Evolutionary conservation across 805 yeast species (phyloP).

Genomic region (Suhomyces xylopsoci): DNA sequence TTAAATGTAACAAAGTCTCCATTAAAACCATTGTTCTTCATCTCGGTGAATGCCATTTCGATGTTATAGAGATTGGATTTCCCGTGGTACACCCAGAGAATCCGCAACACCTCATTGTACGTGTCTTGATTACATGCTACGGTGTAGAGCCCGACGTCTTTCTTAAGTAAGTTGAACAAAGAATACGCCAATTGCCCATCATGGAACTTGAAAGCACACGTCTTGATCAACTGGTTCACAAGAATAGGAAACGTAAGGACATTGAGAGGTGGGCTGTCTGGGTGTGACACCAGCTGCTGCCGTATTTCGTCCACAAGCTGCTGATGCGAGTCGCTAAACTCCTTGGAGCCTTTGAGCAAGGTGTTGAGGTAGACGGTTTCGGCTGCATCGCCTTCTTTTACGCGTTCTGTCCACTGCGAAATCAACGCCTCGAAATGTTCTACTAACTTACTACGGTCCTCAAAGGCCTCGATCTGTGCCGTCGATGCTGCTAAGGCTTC

Average conservation of each 20-base stretch:
- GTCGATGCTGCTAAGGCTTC: constrained; percentile 21
- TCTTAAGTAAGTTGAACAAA: constrained; percentile 33
- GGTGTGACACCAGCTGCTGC: constrained; percentile 12
- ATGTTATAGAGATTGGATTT: constrained; percentile 32
- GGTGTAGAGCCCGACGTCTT: constrained; percentile 31
- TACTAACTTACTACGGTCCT: constrained; percentile 12
- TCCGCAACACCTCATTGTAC: constrained; percentile 36
- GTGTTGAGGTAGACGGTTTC: constrained; percentile 13
- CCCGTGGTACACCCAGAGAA: constrained; percentile 38
- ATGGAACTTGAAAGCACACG: constrained; percentile 20
- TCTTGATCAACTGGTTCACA: constrained; percentile 30
- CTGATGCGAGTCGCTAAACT: constrained; percentile 16
- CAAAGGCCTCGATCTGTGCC: constrained; percentile 16
- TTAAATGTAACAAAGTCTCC: constrained; percentile 37
- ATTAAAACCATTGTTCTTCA: constrained; percentile 39
- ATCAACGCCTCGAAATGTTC: constrained; percentile 16
- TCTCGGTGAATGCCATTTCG: constrained; percentile 34
- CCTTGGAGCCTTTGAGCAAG: constrained; percentile 10
- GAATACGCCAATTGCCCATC: constrained; percentile 38
- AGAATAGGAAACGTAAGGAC: constrained; percentile 34
- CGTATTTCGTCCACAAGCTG: constrained; percentile 16
- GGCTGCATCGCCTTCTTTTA: constrained; percentile 4
- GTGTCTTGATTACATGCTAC: constrained; percentile 40
- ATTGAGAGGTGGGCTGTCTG: constrained; percentile 27
- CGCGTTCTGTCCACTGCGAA: constrained; percentile 10